phyloP scores from a whole-genome alignment of 129 eudicot species.

The Kitagawia praeruptora region DNA sequence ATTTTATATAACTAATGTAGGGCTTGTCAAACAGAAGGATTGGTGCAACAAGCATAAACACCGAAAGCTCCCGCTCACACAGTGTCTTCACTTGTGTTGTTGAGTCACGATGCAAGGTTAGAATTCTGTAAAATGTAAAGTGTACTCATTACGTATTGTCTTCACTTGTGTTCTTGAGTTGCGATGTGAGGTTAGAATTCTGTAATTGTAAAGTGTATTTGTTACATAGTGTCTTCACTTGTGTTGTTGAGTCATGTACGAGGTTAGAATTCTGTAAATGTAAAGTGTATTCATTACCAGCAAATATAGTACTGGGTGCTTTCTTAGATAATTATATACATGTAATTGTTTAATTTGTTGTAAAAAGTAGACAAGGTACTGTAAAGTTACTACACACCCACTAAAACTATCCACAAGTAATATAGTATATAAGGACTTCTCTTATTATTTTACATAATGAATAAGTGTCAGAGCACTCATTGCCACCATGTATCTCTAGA shows the following conservation, averaged over 20 bases:
- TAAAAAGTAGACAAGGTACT: background rate
- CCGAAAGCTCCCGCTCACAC: constrained; percentile 98
- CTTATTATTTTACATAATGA: background rate
- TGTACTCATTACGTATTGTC: constrained; percentile 32
- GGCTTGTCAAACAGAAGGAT: constrained; percentile 88
- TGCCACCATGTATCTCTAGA: background rate
- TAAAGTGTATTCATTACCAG: background rate
- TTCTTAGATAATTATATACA: background rate
- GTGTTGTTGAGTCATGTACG: constrained; percentile 37
- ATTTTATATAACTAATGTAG: constrained; percentile 25
- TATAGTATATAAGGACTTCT: background rate
- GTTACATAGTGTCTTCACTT: constrained; percentile 12
- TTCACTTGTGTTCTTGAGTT: constrained; percentile 96
- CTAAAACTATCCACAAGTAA: background rate
- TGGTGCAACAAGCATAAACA: constrained; percentile 75
- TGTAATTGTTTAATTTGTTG: background rate
- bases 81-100: constrained; percentile 96
- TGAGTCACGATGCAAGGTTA: constrained; percentile 96
- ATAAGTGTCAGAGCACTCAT: background rate
- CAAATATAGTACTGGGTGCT: background rate
- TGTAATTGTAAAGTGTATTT: too few relatives aligned
- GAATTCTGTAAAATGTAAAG: background rate
- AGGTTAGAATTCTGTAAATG: background rate
- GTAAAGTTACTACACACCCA: background rate
- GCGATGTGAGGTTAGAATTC: constrained; percentile 17